phyloP scores from a whole-genome alignment of 768 basidiomycete genomes.

The Leccinum disarticulatum region DNA sequence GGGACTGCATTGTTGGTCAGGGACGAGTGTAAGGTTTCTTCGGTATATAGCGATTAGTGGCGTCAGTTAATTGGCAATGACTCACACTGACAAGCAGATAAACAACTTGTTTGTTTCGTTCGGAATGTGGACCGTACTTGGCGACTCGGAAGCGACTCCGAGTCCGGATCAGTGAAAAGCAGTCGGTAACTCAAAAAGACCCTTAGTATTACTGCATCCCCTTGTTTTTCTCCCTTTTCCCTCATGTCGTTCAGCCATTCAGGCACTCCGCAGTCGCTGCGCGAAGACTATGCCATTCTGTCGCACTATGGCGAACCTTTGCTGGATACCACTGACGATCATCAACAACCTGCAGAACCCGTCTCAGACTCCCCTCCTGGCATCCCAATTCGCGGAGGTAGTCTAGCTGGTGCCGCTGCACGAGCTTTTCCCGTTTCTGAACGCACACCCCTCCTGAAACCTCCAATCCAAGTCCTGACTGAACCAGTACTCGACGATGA shows the following conservation, averaged over 20 bases:
- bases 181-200: not conserved
- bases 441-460: conserved; percentile 56
- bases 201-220: not conserved
- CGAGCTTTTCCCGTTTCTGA: conserved; percentile 34
- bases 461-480: conserved; percentile 55
- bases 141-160: not conserved
- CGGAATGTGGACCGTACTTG: not conserved
- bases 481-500: conserved; percentile 41
- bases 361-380: conserved; percentile 18
- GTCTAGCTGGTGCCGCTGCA: not conserved
- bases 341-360: conserved; percentile 4
- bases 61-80: too few species aligned
- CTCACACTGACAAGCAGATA: not conserved
- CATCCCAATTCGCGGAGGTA: conserved; percentile 17
- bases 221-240: not conserved
- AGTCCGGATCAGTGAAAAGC: not conserved
- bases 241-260: conserved; percentile 41
- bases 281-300: conserved; percentile 65
- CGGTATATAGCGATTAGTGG: too few species aligned
- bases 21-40: too few species aligned
- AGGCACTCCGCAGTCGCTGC: conserved; percentile 42
- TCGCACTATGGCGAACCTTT: conserved; percentile 46
- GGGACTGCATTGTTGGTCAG: conserved; percentile 14
- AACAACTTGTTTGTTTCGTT: not conserved
- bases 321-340: conserved; percentile 41